Evolutionary conservation across 2,329 filamentous ascomycete genomes (phyloP).

Genomic region (Neophaeococcomyces aloes): DNA sequence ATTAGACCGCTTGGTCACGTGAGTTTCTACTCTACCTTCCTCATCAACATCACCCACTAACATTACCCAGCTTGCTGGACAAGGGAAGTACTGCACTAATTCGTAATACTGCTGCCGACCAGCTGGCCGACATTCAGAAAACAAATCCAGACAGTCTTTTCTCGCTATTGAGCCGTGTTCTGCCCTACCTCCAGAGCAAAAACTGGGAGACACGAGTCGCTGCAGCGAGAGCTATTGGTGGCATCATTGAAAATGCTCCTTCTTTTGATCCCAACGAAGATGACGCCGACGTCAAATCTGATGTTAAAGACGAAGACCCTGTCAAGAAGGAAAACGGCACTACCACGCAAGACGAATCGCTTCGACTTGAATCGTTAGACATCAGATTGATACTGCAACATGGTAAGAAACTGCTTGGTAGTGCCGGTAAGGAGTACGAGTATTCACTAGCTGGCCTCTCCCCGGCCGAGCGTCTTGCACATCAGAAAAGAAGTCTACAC

Average conservation of each 20-base stretch:
- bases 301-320: slow-evolving; percentile 36
- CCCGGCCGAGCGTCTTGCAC: slow-evolving; percentile 65
- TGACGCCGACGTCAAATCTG: slow-evolving; percentile 44
- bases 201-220: slow-evolving; percentile 95
- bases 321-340: slow-evolving; percentile 31
- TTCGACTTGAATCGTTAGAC: slow-evolving; percentile 65
- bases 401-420: slow-evolving; percentile 75
- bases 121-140: slow-evolving; percentile 95
- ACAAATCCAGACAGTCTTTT: slow-evolving; percentile 96
- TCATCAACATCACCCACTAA: slow-evolving; percentile 12
- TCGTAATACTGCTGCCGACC: slow-evolving; percentile 90
- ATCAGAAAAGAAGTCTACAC: slow-evolving; percentile 80
- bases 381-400: slow-evolving; percentile 68
- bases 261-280: slow-evolving; percentile 77
- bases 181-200: slow-evolving; percentile 90
- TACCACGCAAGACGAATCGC: slow-evolving; percentile 46
- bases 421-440: slow-evolving; percentile 69
- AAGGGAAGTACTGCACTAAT: slow-evolving; percentile 94
- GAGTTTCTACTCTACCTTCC: slow-evolving; percentile 36
- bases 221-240: slow-evolving; percentile 84
- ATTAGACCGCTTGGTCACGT: slow-evolving; percentile 80
- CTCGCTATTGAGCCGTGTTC: slow-evolving; percentile 81
- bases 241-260: slow-evolving; percentile 82
- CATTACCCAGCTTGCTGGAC: slow-evolving; percentile 65
- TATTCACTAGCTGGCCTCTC: slow-evolving; percentile 73